A percentile compares a stretch with the other conserved stretches of the same genome.
Evolutionary conservation across 2,329 filamentous ascomycete species (phyloP).

Genomic region (Geosmithia morbida): DNA sequence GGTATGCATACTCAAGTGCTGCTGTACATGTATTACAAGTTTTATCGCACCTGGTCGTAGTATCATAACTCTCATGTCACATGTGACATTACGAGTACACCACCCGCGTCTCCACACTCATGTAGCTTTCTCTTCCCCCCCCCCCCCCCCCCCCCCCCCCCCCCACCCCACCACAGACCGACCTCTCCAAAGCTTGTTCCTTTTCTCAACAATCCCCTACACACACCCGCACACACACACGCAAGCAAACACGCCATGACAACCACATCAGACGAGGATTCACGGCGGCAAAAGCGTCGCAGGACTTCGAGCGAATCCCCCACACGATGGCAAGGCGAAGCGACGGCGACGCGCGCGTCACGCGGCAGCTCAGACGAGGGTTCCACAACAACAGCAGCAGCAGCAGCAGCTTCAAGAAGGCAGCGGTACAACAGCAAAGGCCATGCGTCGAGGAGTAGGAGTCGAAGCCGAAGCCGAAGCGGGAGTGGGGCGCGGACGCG

Average conservation of each 20-base stretch:
- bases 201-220: not conserved
- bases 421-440: slow-evolving; percentile 7
- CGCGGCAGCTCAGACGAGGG: too few relatives aligned
- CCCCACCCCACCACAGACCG: not conserved
- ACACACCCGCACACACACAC: not conserved
- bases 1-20: too few relatives aligned
- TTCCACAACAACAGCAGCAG: slow-evolving; percentile 4
- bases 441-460: too few relatives aligned
- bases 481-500: too few relatives aligned
- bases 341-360: not conserved
- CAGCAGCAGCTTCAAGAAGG: slow-evolving; percentile 9
- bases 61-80: too few relatives aligned
- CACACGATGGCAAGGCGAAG: slow-evolving; percentile 3
- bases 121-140: not conserved
- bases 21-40: too few relatives aligned
- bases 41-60: too few relatives aligned
- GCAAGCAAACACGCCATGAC: slow-evolving; percentile 10
- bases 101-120: too few relatives aligned
- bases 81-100: too few relatives aligned
- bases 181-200: not conserved
- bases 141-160: too few relatives aligned
- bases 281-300: slow-evolving; percentile 16
- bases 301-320: slow-evolving; percentile 15
- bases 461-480: too few relatives aligned
- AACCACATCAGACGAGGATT: slow-evolving; percentile 10